Evolutionary conservation across 2,329 filamentous ascomycete species (phyloP).

Genomic region (Ploettnerulaceae sp.): DNA sequence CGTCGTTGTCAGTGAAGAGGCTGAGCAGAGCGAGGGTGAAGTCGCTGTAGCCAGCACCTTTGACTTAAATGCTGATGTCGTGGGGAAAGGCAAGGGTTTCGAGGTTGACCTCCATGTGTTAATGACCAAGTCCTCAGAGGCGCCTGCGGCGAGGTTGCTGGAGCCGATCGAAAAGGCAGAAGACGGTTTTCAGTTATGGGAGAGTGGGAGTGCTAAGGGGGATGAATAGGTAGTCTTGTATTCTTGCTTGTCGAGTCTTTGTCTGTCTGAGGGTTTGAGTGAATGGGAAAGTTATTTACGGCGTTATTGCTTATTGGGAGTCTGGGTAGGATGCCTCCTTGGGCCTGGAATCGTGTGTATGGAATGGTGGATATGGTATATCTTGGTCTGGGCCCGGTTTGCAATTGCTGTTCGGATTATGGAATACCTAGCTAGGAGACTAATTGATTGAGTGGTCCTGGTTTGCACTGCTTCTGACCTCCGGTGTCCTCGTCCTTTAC

Average conservation of each 20-base stretch:
- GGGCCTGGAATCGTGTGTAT: neutral
- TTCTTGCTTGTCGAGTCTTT: neutral
- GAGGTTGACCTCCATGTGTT: constrained; percentile 37
- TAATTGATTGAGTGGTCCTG: neutral
- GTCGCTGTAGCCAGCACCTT: constrained; percentile 12
- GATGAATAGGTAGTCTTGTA: constrained; percentile 31
- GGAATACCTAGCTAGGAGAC: neutral
- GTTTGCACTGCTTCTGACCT: too few species aligned
- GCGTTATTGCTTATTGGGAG: neutral
- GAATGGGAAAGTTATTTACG: neutral
- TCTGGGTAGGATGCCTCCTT: neutral
- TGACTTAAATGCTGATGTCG: constrained; percentile 31
- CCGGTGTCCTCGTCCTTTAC: too few species aligned
- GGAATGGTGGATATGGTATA: neutral
- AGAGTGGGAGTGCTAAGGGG: constrained; percentile 61
- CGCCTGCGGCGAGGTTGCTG: constrained; percentile 44
- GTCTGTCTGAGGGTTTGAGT: neutral
- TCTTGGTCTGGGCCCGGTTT: neutral
- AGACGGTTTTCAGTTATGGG: constrained; percentile 64
- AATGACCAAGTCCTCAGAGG: constrained; percentile 35
- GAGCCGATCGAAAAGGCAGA: constrained; percentile 54
- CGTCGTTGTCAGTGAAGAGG: constrained; percentile 51
- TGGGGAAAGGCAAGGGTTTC: constrained; percentile 26
- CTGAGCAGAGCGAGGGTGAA: constrained; percentile 29
- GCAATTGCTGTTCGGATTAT: neutral